Percentiles rank a stretch among this genome's conserved stretches.
Evolutionary conservation across 495 filamentous ascomycete genomes (phyloP).

Genomic region (Echria macrotheca): DNA sequence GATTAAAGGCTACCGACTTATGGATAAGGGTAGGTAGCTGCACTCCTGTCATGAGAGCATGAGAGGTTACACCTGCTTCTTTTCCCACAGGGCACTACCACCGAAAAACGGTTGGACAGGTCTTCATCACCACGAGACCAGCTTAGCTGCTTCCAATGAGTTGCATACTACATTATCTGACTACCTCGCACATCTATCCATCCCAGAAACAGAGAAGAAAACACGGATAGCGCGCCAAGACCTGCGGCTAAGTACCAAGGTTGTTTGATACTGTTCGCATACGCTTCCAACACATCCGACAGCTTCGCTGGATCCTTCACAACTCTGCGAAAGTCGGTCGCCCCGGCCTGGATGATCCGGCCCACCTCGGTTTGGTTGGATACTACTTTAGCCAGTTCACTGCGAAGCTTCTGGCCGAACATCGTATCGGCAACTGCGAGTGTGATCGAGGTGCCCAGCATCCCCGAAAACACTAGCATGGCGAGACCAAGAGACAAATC

Average conservation of each 20-base stretch:
- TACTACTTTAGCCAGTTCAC: constrained; percentile 30
- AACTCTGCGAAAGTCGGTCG: constrained; percentile 38
- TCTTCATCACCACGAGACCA: no score
- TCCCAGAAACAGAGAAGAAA: constrained; percentile 18
- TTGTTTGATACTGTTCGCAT: constrained; percentile 30
- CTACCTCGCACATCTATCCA: constrained; percentile 21
- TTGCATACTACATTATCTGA: constrained; percentile 11
- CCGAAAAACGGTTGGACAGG: no score
- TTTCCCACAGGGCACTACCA: no score
- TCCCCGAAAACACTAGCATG: constrained; percentile 57
- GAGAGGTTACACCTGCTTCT: no score
- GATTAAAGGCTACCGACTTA: no score
- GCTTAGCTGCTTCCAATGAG: no score
- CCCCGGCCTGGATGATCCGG: constrained; percentile 33
- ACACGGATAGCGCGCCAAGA: constrained; percentile 8
- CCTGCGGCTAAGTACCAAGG: constrained; percentile 18
- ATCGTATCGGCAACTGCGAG: constrained; percentile 53
- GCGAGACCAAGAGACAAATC: constrained; percentile 57
- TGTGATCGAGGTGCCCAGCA: constrained; percentile 56
- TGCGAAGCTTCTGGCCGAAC: constrained; percentile 50
- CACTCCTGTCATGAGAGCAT: no score
- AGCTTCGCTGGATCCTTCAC: constrained; percentile 13
- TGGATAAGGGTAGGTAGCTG: no score
- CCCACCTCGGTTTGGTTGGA: constrained; percentile 12
- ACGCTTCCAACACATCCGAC: constrained; percentile 34